Conservation (phyloP, 1,284 basidiomycete species). For the Athelia psychrophila region DNA sequence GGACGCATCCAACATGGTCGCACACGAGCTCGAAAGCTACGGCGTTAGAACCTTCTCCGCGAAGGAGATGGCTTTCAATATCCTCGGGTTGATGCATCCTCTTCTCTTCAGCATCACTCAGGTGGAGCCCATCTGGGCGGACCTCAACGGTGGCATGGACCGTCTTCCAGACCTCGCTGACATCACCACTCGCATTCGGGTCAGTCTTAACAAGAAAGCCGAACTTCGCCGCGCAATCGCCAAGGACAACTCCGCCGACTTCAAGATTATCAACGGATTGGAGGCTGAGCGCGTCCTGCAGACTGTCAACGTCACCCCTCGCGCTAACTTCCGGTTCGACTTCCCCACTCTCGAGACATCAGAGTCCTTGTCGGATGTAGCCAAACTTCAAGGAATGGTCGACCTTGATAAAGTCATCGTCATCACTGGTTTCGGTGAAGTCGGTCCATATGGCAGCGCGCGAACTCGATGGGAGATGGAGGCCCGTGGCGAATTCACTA, state of each 20-base stretch:
- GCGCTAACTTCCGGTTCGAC: slow-evolving; percentile 95
- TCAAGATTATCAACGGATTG: slow-evolving; percentile 87
- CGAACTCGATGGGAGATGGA: slow-evolving; percentile 99
- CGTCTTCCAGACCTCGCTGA: slow-evolving; percentile 93
- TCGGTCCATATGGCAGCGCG: slow-evolving; percentile 98
- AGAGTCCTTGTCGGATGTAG: slow-evolving; percentile 68
- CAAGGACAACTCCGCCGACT: slow-evolving; percentile 93
- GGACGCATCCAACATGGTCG: slow-evolving; percentile 93
- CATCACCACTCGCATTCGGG: slow-evolving; percentile 85
- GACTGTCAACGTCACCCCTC: slow-evolving; percentile 90
- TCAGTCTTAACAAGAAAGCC: slow-evolving; percentile 75
- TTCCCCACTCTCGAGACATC: slow-evolving; percentile 81
- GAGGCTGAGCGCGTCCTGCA: slow-evolving; percentile 94
- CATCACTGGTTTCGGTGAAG: slow-evolving; percentile 95
- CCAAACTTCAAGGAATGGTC: slow-evolving; percentile 80
- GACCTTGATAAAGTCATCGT: slow-evolving; percentile 97
- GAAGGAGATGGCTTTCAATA: slow-evolving; percentile 99
- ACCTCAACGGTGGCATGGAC: slow-evolving; percentile 97
- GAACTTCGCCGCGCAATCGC: slow-evolving; percentile 92
- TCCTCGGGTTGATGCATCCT: slow-evolving; percentile 98
- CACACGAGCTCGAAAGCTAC: slow-evolving; percentile 90
- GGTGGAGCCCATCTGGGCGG: slow-evolving; percentile 98
- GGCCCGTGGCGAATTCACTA: slow-evolving; percentile 89
- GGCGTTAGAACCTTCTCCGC: slow-evolving; percentile 98
- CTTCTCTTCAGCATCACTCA: slow-evolving; percentile 99